These are phyloP conservation scores for Phyllosticta citrichinensis DNA, from an alignment of 2,329 filamentous ascomycete species.

Conservation along the genomic window DNA sequence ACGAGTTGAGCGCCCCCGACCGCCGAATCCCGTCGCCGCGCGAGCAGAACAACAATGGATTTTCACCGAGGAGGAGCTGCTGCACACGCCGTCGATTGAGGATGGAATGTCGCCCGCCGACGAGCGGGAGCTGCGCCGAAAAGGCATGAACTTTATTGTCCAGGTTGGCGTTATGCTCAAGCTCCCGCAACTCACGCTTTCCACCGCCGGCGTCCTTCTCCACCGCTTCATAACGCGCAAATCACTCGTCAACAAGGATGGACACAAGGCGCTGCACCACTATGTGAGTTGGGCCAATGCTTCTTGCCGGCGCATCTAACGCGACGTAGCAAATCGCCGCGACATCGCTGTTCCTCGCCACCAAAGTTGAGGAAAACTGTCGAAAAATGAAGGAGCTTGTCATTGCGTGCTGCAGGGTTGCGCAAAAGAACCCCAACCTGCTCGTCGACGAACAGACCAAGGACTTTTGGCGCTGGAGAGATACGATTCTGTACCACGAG, in stretches of 20 bases:
- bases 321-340: conserved; percentile 62
- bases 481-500: conserved; percentile 86
- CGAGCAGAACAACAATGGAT: conserved; percentile 69
- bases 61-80: conserved; percentile 74
- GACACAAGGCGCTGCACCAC: conserved; percentile 65
- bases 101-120: conserved; percentile 69
- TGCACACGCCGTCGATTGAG: conserved; percentile 71
- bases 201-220: conserved; percentile 88
- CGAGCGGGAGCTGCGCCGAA: conserved; percentile 71
- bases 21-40: conserved; percentile 37
- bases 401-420: conserved; percentile 84
- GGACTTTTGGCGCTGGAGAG: conserved; percentile 96
- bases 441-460: conserved; percentile 94
- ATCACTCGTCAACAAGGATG: conserved; percentile 62
- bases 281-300: conserved; percentile 41
- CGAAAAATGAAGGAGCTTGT: conserved; percentile 93
- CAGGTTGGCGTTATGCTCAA: conserved; percentile 90
- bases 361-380: conserved; percentile 95
- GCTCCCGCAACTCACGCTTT: conserved; percentile 82
- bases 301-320: conserved; percentile 6
- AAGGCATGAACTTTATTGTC: conserved; percentile 93
- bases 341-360: conserved; percentile 84
- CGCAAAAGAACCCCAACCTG: conserved; percentile 85
- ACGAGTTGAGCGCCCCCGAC: conserved; percentile 18
- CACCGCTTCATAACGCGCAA: conserved; percentile 92